Conservation (phyloP, 2,329 filamentous ascomycete genomes). For the Acrocalymma vagum region DNA sequence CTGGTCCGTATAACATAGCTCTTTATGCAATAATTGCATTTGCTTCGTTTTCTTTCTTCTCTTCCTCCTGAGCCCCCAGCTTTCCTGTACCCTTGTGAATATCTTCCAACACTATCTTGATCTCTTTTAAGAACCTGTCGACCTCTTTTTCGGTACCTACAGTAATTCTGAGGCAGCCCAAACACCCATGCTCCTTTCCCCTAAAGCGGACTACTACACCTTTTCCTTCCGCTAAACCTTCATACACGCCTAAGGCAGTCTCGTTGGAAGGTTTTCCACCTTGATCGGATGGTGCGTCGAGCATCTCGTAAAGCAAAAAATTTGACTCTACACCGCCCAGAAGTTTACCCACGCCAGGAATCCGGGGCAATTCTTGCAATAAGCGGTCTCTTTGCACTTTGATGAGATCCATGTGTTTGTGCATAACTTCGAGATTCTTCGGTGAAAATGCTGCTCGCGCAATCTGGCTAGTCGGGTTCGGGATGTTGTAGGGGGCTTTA, state of each 20-base stretch:
- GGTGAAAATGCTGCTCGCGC: constrained; percentile 76
- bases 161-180: constrained; percentile 89
- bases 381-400: constrained; percentile 80
- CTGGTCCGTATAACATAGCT: too few species aligned
- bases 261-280: constrained; percentile 79
- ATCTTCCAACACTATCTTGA: constrained; percentile 62
- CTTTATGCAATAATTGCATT: constrained; percentile 58
- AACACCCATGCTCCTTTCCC: constrained; percentile 89
- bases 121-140: constrained; percentile 75
- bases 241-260: constrained; percentile 81
- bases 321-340: constrained; percentile 84
- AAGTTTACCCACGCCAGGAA: constrained; percentile 82
- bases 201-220: constrained; percentile 94
- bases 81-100: constrained; percentile 52
- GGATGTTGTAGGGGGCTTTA: constrained; percentile 96
- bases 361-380: constrained; percentile 73
- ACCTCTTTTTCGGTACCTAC: constrained; percentile 91
- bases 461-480: constrained; percentile 84
- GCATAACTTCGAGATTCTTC: constrained; percentile 77
- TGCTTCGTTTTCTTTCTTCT: constrained; percentile 58
- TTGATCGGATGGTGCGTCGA: constrained; percentile 65
- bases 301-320: constrained; percentile 89
- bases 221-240: constrained; percentile 81
- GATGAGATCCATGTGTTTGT: constrained; percentile 72
- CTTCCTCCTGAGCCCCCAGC: constrained; percentile 48